Conservation (phyloP, 371 early-diverging fungal species). For the Gilbertella persicaria region DNA sequence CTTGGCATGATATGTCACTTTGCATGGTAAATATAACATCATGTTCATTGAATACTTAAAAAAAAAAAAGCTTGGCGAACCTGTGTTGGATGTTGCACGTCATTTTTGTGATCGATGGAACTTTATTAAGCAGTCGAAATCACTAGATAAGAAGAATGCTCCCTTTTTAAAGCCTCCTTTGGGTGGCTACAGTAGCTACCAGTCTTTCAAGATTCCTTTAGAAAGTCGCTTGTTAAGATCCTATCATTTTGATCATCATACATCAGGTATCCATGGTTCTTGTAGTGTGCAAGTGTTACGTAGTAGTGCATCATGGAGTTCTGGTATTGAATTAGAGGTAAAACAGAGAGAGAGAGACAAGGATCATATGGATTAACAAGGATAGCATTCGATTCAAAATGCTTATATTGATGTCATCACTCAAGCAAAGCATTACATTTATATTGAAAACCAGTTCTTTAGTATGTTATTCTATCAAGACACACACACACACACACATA, state of each 20-base stretch:
- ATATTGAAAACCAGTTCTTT: constrained; percentile 98
- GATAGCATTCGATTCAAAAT: constrained; percentile 77
- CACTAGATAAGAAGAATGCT: constrained; percentile 34
- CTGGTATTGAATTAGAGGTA: constrained; percentile 60
- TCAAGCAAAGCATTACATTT: constrained; percentile 81
- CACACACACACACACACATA: too few species aligned
- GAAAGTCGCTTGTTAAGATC: constrained; percentile 19
- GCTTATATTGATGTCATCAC: constrained; percentile 80
- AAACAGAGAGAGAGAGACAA: neutral
- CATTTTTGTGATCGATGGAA: constrained; percentile 96
- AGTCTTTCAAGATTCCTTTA: constrained; percentile 33
- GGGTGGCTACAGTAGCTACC: constrained; percentile 40
- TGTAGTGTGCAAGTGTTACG: constrained; percentile 71
- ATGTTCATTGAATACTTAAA: neutral
- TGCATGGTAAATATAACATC: constrained; percentile 52
- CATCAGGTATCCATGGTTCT: constrained; percentile 39
- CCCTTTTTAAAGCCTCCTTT: constrained; percentile 50
- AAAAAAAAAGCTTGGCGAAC: constrained; percentile 53
- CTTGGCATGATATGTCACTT: constrained; percentile 93
- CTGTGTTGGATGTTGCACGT: constrained; percentile 82
- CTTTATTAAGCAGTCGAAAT: constrained; percentile 68
- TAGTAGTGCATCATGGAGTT: constrained; percentile 72
- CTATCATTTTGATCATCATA: constrained; percentile 34
- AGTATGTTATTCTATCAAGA: constrained; percentile 60
- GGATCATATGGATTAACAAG: neutral